Conservation (phyloP, 805 yeast species). For the Dipodascopsis tothii region DNA sequence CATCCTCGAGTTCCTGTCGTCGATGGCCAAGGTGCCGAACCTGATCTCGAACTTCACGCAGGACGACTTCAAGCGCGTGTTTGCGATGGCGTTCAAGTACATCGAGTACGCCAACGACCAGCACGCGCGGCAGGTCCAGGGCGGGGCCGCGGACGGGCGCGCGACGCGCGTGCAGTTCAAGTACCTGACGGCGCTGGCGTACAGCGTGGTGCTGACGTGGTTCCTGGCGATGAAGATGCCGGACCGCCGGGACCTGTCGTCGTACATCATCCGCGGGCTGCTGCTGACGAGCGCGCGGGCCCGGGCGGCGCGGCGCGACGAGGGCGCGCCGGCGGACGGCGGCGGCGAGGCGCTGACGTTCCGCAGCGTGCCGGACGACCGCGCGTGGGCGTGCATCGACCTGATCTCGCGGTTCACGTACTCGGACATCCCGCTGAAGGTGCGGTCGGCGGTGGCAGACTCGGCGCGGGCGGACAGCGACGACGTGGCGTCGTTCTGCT, state of each 20-base stretch:
- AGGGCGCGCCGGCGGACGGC: neutral
- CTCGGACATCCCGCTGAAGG: constrained; percentile 51
- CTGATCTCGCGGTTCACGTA: constrained; percentile 60
- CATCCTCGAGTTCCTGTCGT: constrained; percentile 63
- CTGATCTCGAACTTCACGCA: constrained; percentile 63
- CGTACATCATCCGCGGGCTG: constrained; percentile 56
- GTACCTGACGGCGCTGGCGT: constrained; percentile 57
- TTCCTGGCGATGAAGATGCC: constrained; percentile 53
- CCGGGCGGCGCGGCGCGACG: neutral
- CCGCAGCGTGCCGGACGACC: constrained; percentile 35
- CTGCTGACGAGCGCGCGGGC: constrained; percentile 29
- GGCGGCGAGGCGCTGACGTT: neutral
- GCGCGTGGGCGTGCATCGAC: constrained; percentile 58
- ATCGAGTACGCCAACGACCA: constrained; percentile 61
- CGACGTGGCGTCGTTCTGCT: constrained; percentile 28
- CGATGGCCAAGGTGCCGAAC: constrained; percentile 58
- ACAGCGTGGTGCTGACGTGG: constrained; percentile 63
- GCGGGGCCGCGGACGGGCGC: constrained; percentile 28
- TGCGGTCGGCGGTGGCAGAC: constrained; percentile 27
- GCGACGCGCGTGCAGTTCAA: constrained; percentile 40
- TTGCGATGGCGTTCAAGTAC: constrained; percentile 75
- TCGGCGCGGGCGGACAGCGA: neutral
- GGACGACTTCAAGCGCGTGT: constrained; percentile 71
- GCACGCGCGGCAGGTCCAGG: constrained; percentile 2
- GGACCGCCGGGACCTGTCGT: constrained; percentile 53